Conservation (phyloP, 225 moss, liverwort and hornwort genomes). For the Sphagnum contortum region DNA sequence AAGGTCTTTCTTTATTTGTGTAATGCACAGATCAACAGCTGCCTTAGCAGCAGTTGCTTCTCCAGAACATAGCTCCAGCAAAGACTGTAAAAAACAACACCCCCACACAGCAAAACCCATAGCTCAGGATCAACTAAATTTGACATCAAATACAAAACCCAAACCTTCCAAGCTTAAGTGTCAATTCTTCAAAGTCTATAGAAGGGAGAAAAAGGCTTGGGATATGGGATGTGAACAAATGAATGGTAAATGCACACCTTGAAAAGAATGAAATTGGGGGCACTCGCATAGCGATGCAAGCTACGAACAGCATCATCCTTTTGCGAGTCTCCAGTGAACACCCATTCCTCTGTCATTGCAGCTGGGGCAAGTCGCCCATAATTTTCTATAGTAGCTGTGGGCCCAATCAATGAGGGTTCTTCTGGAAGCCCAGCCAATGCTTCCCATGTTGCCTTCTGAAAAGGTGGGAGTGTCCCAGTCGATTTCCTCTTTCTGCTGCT, state of each 20-base stretch:
- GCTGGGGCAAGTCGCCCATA: slow-evolving; percentile 71
- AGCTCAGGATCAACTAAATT: too few species aligned
- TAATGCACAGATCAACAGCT: slow-evolving; percentile 77
- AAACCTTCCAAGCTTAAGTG: too few species aligned
- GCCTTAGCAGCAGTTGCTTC: slow-evolving; percentile 72
- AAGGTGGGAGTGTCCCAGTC: slow-evolving; percentile 71
- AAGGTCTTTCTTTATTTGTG: slow-evolving; percentile 63
- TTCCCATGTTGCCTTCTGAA: slow-evolving; percentile 93
- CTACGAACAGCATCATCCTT: slow-evolving; percentile 90
- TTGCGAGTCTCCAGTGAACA: slow-evolving; percentile 70
- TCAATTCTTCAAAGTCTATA: too few species aligned
- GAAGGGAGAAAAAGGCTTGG: too few species aligned
- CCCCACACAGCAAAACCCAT: too few species aligned
- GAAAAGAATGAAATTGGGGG: slow-evolving; percentile 85
- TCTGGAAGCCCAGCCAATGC: slow-evolving; percentile 93
- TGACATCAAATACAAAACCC: too few species aligned
- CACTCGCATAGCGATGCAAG: slow-evolving; percentile 88
- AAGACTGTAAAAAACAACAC: slow-evolving; percentile 38
- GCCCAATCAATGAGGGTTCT: slow-evolving; percentile 39
- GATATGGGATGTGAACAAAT: too few species aligned
- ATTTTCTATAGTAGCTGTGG: slow-evolving; percentile 32
- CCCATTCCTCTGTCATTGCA: slow-evolving; percentile 84
- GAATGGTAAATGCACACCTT: slow-evolving; percentile 35
- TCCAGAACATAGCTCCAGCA: slow-evolving; percentile 86
- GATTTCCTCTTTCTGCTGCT: slow-evolving; percentile 71